Percentiles rank a stretch among this genome's conserved stretches.
phyloP scores from a whole-genome alignment of 352 stramenopile species.

The Phytophthora capsici region DNA sequence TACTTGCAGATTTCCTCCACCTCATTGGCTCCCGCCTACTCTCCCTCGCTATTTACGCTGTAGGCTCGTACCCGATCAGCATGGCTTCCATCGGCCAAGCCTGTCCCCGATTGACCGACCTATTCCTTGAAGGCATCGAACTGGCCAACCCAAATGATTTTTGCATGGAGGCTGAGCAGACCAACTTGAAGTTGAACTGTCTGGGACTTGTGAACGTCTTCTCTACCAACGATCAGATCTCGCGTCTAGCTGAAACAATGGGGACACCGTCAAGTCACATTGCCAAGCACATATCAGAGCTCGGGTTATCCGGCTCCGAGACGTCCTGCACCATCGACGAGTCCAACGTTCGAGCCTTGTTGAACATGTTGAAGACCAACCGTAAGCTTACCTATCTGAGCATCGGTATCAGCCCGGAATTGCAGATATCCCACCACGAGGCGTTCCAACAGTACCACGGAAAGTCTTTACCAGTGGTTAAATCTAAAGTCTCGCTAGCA shows the following conservation, averaged over 20 bases:
- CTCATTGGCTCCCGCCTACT: constrained; percentile 24
- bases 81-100: constrained; percentile 19
- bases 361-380: constrained; percentile 35
- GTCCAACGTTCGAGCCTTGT: constrained; percentile 16
- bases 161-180: constrained; percentile 6
- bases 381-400: constrained; percentile 33
- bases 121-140: constrained; percentile 37
- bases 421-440: constrained; percentile 19
- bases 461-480: constrained; percentile 27
- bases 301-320: constrained; percentile 30
- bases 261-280: constrained; percentile 10
- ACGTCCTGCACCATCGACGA: constrained; percentile 35
- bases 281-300: constrained; percentile 27
- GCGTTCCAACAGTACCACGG: constrained; percentile 26
- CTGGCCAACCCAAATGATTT: constrained; percentile 23
- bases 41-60: constrained; percentile 27
- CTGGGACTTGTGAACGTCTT: constrained; percentile 33
- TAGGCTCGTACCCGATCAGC: constrained; percentile 15
- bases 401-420: constrained; percentile 16
- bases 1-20: constrained; percentile 24
- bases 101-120: constrained; percentile 32
- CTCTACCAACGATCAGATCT: constrained; percentile 22
- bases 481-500: constrained; percentile 13
- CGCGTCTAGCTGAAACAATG: constrained; percentile 10
- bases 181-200: constrained; percentile 13